Base-by-base conservation (phyloP, 2,329 filamentous ascomycete genomes). In the Akanthomyces lecanii region DNA sequence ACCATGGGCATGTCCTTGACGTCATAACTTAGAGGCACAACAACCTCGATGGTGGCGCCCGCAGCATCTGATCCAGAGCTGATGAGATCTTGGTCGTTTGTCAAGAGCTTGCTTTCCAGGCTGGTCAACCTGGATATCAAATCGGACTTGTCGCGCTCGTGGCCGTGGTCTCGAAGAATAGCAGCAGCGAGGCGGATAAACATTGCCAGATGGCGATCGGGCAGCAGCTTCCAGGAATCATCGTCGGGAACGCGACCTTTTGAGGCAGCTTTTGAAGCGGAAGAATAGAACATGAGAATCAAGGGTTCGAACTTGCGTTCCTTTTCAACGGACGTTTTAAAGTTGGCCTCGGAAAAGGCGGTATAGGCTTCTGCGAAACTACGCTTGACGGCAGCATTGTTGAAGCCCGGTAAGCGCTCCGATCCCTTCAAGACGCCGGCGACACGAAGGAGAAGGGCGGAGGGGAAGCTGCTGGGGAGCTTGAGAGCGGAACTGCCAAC, bases 1-100 rank as follows among this genome's bases (percentile, higher is more conserved):
- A 97, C 95, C 77, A 97, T 84, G 44, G 89, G 89, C 95, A 99
- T 99, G 73, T 99, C 95, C 76, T 95, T 97, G 72, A 98, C 89
- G 75, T 97, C 91, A 75, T 97, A 91, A 71, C 87, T 95, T 63
- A 96, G 79, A 12, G 94, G 92, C 3, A 92, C 85, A 63, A 90
- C 83, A 25, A 94, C 90, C 74, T 97, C 94, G 66, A 95, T 83
- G 10, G 89, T 90, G 23, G 71, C 75, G 36, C 75, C 76, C 25
- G 70, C 70, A 14, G 71, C 71, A 61, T 74, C 74, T 33, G 72
- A 67, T 40, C 73, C 72, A 33, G 67, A 69, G 21, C 71, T 71
- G 30, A 75, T 74, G 58, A 99, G 81, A 72, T 98, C 92, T 75
- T 97, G 92, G 70, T 98, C 94, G 74, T 97, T 95, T 58, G 91